Evolutionary conservation across 352 stramenopile species (phyloP), one percentile per base, ranked within the genome.

Genomic region (Aphanomyces cochlioides): DNA sequence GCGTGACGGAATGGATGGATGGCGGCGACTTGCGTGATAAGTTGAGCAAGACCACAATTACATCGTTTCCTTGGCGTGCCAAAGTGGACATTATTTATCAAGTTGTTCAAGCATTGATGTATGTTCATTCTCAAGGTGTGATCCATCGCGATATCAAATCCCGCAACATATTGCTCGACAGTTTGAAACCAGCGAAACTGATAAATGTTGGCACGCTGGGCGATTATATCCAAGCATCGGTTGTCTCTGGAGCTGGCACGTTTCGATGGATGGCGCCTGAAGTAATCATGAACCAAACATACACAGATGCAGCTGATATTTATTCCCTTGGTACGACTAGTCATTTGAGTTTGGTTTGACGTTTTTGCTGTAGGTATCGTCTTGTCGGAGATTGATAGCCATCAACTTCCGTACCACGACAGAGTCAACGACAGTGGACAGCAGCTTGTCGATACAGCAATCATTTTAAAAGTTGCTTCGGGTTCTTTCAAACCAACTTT

Each of bases 141-240:
- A 61, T 70, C 41, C 64, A 88, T 58, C 78, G 81, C 6, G 81
- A 88, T 60, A 37, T 88, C 1, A 88, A 88, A 63, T 64, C 79
- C 0, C 75, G 77, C 21, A 88, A 88, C 38, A 74, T 88, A 47
- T 69, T 88, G 21, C 59, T 88, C 40, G 82, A 67, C 4, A 69
- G 80, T 6, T 57, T 60, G 3, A 77, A 74, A 60, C 75, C 84
- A 28, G 73, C 77, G 3, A 88, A 88, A n/a, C 73, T 88, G 6
- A 85, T 77, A 19, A 79, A 88, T 65, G 86, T 88, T 76, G 81
- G 81, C 17, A 79, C 79, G 21, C 81, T 73, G 63, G 74, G 78
- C 2, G 70, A 78, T 34, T 73, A 66, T 19, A 28, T 41, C 3
- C 17, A 69, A 8, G n/a, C 37, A 5, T 54, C 56, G 1, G 63